phyloP scores from a whole-genome alignment of 202 grass and related monocot genomes.

The Dendrocalamus latiflorus region DNA sequence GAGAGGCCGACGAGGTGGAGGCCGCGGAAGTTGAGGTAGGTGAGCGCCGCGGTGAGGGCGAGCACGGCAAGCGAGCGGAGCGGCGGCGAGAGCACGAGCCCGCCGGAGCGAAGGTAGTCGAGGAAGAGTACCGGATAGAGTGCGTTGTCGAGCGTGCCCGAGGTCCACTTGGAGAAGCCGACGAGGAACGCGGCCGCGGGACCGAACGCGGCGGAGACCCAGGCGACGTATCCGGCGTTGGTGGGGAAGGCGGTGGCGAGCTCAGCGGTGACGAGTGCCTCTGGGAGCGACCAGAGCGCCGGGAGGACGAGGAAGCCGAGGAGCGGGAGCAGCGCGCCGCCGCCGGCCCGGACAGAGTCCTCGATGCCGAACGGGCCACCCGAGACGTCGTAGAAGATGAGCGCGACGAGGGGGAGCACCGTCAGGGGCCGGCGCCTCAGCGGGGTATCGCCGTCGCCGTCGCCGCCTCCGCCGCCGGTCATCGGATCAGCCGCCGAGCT shows the following conservation, averaged over 20 bases:
- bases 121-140: conserved; percentile 94
- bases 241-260: conserved; percentile 70
- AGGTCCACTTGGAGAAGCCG: conserved; percentile 81
- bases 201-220: conserved; percentile 85
- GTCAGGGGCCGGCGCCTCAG: conserved; percentile 39
- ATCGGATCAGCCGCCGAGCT: background rate
- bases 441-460: background rate
- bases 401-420: conserved; percentile 72
- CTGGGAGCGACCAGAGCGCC: conserved; percentile 62
- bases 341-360: conserved; percentile 74
- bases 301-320: conserved; percentile 80
- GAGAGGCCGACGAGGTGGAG: conserved; percentile 78
- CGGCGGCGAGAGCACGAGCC: conserved; percentile 3
- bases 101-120: conserved; percentile 64
- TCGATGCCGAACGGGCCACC: conserved; percentile 92
- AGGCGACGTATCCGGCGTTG: conserved; percentile 84
- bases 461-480: background rate
- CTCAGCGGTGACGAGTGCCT: conserved; percentile 85
- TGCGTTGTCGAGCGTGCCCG: conserved; percentile 86
- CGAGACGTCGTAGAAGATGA: conserved; percentile 96
- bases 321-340: conserved; percentile 76
- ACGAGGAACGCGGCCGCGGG: conserved; percentile 75
- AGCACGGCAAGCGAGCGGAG: conserved; percentile 34
- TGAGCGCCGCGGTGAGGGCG: conserved; percentile 61
- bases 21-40: conserved; percentile 86